Conservation (phyloP, 331 rosid species). For the Erythrophleum ivorense region DNA sequence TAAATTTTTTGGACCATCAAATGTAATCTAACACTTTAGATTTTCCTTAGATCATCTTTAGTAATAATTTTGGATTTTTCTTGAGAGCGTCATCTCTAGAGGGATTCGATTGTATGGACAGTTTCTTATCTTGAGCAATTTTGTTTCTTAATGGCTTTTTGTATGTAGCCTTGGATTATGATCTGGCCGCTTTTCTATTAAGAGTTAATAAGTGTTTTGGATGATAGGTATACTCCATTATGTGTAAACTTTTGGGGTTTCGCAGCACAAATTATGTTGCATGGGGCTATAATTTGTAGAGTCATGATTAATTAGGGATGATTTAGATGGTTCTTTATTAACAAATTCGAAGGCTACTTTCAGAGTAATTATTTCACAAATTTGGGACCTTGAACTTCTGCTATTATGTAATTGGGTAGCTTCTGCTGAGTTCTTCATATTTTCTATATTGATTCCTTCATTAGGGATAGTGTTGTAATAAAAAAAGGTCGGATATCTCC, state of each 20-base stretch:
- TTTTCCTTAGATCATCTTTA: too few relatives aligned
- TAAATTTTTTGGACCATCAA: too few relatives aligned
- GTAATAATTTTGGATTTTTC: too few relatives aligned
- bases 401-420: conserved; percentile 35
- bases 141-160: too few relatives aligned
- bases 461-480: conserved; percentile 29
- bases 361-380: conserved; percentile 35
- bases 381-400: conserved; percentile 47
- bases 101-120: too few relatives aligned
- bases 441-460: conserved; percentile 27
- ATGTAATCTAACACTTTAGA: too few relatives aligned
- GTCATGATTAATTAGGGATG: conserved; percentile 48
- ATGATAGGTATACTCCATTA: conserved; percentile 53
- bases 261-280: conserved; percentile 49
- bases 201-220: conserved; percentile 53
- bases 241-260: conserved; percentile 51
- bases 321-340: conserved; percentile 41
- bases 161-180: conserved; percentile 70
- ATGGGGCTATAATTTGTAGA: conserved; percentile 48
- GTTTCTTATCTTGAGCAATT: too few relatives aligned
- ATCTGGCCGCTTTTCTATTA: conserved; percentile 55
- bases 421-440: conserved; percentile 39
- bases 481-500: conserved; percentile 41
- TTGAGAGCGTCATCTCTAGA: too few relatives aligned
- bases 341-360: conserved; percentile 42